Percentiles rank a stretch among this genome's conserved stretches.
Evolutionary conservation across 2,329 filamentous ascomycete species (phyloP).

Genomic region (Microcyclospora pomicola): DNA sequence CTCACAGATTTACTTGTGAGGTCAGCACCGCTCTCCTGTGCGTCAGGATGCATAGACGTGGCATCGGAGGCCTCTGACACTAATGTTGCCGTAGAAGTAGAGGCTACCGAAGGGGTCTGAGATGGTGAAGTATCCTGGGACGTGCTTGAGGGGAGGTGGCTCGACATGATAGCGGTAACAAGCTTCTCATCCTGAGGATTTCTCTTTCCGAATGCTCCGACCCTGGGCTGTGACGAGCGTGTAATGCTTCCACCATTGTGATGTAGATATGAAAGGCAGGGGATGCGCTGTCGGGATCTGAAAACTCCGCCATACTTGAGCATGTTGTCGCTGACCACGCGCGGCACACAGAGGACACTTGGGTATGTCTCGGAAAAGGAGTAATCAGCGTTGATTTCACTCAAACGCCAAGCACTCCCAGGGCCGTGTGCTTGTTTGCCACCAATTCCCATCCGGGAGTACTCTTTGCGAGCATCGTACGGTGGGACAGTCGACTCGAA

Average conservation of each 20-base stretch:
- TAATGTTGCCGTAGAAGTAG: not conserved
- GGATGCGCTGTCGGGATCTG: constrained; percentile 77
- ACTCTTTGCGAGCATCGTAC: constrained; percentile 78
- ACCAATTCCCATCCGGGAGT: constrained; percentile 73
- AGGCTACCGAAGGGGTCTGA: constrained; percentile 1
- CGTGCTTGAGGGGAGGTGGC: constrained; percentile 23
- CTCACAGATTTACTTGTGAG: constrained; percentile 7
- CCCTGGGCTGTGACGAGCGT: constrained; percentile 79
- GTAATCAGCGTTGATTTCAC: constrained; percentile 80
- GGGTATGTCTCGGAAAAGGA: constrained; percentile 89
- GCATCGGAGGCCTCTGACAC: not conserved
- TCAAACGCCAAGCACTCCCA: constrained; percentile 69
- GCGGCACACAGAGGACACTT: constrained; percentile 67
- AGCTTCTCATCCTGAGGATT: constrained; percentile 94
- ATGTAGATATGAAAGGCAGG: constrained; percentile 85
- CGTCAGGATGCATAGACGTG: constrained; percentile 7
- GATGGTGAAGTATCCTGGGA: constrained; percentile 6
- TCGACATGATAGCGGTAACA: constrained; percentile 81
- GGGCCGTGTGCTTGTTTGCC: constrained; percentile 52
- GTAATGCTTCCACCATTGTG: constrained; percentile 96
- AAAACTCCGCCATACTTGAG: constrained; percentile 86
- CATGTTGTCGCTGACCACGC: constrained; percentile 88
- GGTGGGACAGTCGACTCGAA: constrained; percentile 62
- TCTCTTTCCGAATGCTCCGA: constrained; percentile 66
- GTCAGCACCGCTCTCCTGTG: no score